Base-by-base conservation (phyloP, 495 filamentous ascomycete genomes). In the Aspergillus incahuasiensis region DNA sequence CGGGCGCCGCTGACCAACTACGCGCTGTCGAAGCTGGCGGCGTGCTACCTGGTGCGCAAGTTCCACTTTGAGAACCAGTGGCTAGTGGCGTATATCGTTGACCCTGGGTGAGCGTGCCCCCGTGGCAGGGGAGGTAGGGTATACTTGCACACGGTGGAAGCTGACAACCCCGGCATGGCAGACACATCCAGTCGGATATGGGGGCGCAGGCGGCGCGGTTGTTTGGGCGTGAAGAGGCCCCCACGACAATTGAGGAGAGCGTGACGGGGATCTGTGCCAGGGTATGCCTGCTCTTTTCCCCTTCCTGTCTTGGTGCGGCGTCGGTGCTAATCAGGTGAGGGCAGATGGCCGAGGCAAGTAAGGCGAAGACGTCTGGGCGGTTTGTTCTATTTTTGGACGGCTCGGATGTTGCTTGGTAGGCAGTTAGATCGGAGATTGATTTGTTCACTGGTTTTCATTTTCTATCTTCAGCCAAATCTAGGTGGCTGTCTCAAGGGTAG, bases 21-120 rank as follows among this genome's bases (percentile, higher is more conserved):
- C 24, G 44, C 22, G 5, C 44, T 47, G 7, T 47, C 44, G 2
- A 47, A 47, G 44, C 44, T 47, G 13, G 44, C 44, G 1, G 44
- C 44, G 2, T 47, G 44, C 44, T 47, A 47, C 19, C 44, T 47
- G 22, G 44, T 47, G 11, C 44, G 44, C 22, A 47, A 47, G 24
- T 18, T 47, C 22, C 44, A 47, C n/a, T 47, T 47, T 19, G 44
- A 47, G 44, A 47, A 47, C 9, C 28, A 32, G 25, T 47, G 44
- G 44, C 44, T 47, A 5, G 6, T 47, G 1, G 44, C 44, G 5
- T 47, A 32, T 16, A 47, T 47, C 32, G 22, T 47, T 9, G 44
- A 47, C 15, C 44, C 44, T 3, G 44, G 44, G 44, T 47, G 25
- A 30, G 44, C 5, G 20, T n/a, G 40, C 40, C 16, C 40, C n/a